Conservation (phyloP, 208 protist genomes). For the Leptomonas pyrrhocoris region DNA sequence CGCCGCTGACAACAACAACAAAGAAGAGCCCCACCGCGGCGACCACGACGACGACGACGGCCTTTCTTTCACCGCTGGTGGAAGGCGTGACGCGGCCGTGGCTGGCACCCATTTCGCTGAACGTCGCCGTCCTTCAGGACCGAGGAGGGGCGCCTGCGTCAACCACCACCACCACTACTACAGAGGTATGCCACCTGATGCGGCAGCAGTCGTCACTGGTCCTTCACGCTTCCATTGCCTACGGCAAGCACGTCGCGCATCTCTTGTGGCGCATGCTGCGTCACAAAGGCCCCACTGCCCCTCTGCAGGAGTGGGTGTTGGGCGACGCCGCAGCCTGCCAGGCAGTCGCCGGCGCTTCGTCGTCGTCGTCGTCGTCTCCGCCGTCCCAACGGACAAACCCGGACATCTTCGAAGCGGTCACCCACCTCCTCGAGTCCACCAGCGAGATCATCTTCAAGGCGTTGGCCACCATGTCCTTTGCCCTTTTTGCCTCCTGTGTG, state of each 20-base stretch:
- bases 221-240: not conserved
- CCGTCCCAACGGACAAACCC: constrained; percentile 1
- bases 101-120: constrained; percentile 15
- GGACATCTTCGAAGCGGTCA: constrained; percentile 23
- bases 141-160: not conserved
- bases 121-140: not conserved
- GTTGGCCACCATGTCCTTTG: constrained; percentile 56
- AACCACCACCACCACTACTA: too few relatives aligned
- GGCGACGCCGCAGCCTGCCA: constrained; percentile 23
- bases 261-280: constrained; percentile 22
- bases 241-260: constrained; percentile 6
- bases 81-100: constrained; percentile 18
- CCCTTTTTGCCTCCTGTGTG: constrained; percentile 30
- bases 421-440: constrained; percentile 27
- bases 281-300: constrained; percentile 25
- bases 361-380: not conserved
- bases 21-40: not conserved
- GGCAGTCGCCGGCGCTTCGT: not conserved
- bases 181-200: not conserved
- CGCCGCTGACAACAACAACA: not conserved
- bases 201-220: not conserved
- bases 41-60: not conserved
- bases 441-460: constrained; percentile 65
- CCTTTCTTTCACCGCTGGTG: not conserved
- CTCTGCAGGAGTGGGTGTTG: constrained; percentile 34